Percentiles rank a stretch among this genome's conserved stretches.
phyloP scores from a whole-genome alignment of 1,284 basidiomycete genomes.

The Hortiboletus rubellus region DNA sequence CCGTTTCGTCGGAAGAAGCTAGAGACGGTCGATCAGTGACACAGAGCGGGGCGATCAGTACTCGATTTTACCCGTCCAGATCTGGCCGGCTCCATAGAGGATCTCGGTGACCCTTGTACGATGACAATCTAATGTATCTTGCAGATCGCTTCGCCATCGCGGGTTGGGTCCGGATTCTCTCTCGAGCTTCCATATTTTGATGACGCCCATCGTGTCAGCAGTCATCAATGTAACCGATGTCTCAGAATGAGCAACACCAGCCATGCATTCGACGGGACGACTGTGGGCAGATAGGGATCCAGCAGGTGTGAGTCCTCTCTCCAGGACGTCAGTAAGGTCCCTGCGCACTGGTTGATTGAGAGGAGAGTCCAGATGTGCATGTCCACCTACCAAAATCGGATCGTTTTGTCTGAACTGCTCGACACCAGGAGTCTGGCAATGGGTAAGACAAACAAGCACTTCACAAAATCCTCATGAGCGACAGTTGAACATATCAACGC shows the following conservation, averaged over 20 bases:
- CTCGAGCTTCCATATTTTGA: conserved; percentile 72
- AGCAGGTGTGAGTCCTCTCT: conserved; percentile 48
- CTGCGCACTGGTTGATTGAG: conserved; percentile 36
- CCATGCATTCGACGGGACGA: conserved; percentile 66
- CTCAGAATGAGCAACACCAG: conserved; percentile 47
- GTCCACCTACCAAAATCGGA: conserved; percentile 75
- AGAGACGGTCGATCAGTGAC: conserved; percentile 6
- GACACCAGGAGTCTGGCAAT: conserved; percentile 72
- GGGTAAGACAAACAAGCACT: conserved; percentile 72
- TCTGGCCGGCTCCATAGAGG: conserved; percentile 57
- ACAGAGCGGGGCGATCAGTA: neutral
- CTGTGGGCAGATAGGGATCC: conserved; percentile 75
- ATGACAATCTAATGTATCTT: conserved; percentile 66
- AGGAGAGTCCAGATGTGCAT: neutral
- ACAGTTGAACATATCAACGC: conserved; percentile 63
- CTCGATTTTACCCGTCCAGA: conserved; percentile 77
- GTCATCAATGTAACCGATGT: conserved; percentile 63
- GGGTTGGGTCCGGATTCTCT: conserved; percentile 44
- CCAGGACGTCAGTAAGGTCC: conserved; percentile 54
- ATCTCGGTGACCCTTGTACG: conserved; percentile 82
- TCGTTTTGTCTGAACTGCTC: conserved; percentile 87
- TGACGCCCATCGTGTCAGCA: conserved; percentile 83
- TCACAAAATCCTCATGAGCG: conserved; percentile 89
- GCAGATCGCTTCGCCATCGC: conserved; percentile 54
- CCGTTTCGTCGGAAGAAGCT: conserved; percentile 88